Evolutionary conservation across 2,329 filamentous ascomycete species (phyloP).

Genomic region (Fusarium praegraminearum): DNA sequence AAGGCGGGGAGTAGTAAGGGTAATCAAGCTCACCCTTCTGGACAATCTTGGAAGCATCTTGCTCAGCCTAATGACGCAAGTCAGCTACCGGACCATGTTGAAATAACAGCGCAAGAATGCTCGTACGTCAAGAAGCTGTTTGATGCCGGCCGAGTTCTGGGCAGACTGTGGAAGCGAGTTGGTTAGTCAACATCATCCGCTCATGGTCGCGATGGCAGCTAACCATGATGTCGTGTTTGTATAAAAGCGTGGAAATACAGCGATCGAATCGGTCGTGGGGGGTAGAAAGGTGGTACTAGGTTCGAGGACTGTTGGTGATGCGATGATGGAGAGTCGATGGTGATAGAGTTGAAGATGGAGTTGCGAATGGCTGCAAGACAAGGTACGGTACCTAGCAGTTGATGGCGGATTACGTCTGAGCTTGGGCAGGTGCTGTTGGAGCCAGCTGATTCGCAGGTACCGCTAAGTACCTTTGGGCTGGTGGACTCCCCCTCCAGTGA

Average conservation of each 20-base stretch:
- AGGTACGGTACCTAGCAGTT: slow-evolving; percentile 31
- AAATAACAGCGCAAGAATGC: background rate
- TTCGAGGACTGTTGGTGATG: slow-evolving; percentile 15
- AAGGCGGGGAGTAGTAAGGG: slow-evolving; percentile 12
- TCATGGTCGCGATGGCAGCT: slow-evolving; percentile 19
- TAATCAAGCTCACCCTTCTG: slow-evolving; percentile 80
- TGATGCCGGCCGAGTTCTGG: slow-evolving; percentile 98
- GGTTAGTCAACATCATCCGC: slow-evolving; percentile 46
- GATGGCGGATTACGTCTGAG: slow-evolving; percentile 42
- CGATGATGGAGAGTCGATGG: slow-evolving; percentile 31
- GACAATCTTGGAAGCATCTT: slow-evolving; percentile 98
- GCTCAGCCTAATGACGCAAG: slow-evolving; percentile 77
- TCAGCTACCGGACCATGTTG: slow-evolving; percentile 5
- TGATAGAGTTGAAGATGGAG: slow-evolving; percentile 29
- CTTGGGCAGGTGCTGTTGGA: slow-evolving; percentile 32
- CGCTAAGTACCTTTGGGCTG: slow-evolving; percentile 16
- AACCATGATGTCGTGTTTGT: slow-evolving; percentile 40
- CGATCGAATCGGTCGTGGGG: background rate
- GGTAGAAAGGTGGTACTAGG: background rate
- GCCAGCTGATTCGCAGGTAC: slow-evolving; percentile 34
- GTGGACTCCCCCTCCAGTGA: slow-evolving; percentile 12
- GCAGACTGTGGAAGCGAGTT: slow-evolving; percentile 75
- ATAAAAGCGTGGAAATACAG: background rate
- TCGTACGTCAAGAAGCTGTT: slow-evolving; percentile 96
- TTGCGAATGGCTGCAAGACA: slow-evolving; percentile 36